Evolutionary conservation across 2,329 filamentous ascomycete genomes (phyloP).

Genomic region (Colletotrichum sp.): DNA sequence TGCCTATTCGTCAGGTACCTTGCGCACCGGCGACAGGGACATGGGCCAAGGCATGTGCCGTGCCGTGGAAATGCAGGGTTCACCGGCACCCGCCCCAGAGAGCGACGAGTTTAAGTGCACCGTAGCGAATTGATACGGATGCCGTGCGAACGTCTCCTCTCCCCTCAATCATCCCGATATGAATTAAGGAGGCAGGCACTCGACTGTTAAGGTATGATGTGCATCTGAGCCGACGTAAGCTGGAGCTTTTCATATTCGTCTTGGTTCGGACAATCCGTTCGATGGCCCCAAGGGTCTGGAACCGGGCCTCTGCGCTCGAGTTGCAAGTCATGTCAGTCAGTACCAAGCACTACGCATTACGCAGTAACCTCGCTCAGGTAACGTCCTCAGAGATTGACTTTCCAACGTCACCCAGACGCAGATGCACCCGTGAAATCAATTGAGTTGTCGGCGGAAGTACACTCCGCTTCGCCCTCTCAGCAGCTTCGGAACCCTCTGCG

Average conservation of each 20-base stretch:
- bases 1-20: background rate
- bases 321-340: background rate
- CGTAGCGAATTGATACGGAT: background rate
- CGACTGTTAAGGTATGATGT: background rate
- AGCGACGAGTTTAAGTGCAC: background rate
- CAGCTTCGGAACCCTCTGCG: background rate
- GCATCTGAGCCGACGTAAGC: background rate
- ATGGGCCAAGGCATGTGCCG: conserved; percentile 7
- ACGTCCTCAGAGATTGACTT: background rate
- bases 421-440: background rate
- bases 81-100: background rate
- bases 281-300: background rate
- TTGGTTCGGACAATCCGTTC: background rate
- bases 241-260: background rate
- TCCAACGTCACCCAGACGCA: background rate
- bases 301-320: background rate
- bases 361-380: background rate
- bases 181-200: background rate
- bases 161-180: background rate
- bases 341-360: no score
- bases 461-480: background rate
- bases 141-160: background rate
- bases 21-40: background rate
- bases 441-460: background rate
- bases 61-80: background rate